Conservation (phyloP, 192 early-diverging fungal species). For the Backusella luteola region DNA sequence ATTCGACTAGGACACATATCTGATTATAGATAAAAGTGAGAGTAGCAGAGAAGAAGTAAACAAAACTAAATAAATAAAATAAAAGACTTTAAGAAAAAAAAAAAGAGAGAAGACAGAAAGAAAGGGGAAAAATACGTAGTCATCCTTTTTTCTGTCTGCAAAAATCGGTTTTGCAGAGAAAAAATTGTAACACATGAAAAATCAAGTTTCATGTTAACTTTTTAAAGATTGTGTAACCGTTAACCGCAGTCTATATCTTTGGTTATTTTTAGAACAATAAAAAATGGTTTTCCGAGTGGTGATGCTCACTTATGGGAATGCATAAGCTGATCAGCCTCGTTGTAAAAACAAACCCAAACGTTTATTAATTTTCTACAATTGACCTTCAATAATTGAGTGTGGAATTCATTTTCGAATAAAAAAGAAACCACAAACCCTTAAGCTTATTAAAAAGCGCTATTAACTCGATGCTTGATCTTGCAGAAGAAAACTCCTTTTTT, state of each 20-base stretch:
- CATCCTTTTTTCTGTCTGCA: background rate
- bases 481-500: background rate
- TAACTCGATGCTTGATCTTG: no score
- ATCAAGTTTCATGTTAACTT: background rate
- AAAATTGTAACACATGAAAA: background rate
- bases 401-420: background rate
- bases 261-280: constrained; percentile 5
- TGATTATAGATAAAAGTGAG: background rate
- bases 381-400: background rate
- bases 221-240: background rate
- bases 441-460: no score
- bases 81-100: background rate
- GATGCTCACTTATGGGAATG: background rate
- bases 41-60: background rate
- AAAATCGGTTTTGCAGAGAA: background rate
- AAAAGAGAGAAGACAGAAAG: background rate
- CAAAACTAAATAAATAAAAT: background rate
- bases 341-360: background rate
- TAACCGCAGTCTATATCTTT: background rate
- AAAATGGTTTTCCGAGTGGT: background rate
- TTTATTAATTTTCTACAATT: no score
- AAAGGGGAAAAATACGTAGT: background rate
- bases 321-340: background rate
- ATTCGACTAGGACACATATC: constrained; percentile 2
- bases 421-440: background rate